Conservation (phyloP, 352 stramenopile species). For the Phytopythium aichiense region DNA sequence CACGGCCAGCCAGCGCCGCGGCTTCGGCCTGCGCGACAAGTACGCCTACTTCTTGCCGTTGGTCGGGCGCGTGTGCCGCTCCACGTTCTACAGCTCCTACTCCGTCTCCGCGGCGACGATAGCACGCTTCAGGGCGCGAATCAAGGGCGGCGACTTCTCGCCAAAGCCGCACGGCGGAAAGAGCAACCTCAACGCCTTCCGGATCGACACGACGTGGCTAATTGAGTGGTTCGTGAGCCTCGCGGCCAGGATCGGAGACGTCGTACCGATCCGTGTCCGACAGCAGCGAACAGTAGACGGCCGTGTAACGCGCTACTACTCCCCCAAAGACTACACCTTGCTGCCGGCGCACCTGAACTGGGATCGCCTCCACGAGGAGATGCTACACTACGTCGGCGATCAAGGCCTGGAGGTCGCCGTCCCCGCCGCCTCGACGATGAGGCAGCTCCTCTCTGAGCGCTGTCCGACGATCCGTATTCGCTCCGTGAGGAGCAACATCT, state of each 20-base stretch:
- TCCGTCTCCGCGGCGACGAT: background rate
- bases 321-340: background rate
- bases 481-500: constrained; percentile 9
- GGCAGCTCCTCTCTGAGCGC: constrained; percentile 6
- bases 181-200: background rate
- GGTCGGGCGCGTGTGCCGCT: background rate
- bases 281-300: constrained; percentile 8
- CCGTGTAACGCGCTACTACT: constrained; percentile 9
- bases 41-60: background rate
- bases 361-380: constrained; percentile 11
- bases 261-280: constrained; percentile 3
- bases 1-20: background rate
- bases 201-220: constrained; percentile 4
- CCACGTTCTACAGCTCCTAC: background rate
- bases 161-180: background rate
- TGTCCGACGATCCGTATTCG: constrained; percentile 9
- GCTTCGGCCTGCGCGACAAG: background rate
- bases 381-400: constrained; percentile 7
- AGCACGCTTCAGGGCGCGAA: background rate
- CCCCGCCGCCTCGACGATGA: constrained; percentile 7
- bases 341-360: constrained; percentile 12
- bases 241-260: constrained; percentile 7
- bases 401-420: background rate
- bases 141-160: background rate
- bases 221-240: constrained; percentile 8